Conservation (phyloP, 371 early-diverging fungal genomes). For the Lichtheimia corymbifera region DNA sequence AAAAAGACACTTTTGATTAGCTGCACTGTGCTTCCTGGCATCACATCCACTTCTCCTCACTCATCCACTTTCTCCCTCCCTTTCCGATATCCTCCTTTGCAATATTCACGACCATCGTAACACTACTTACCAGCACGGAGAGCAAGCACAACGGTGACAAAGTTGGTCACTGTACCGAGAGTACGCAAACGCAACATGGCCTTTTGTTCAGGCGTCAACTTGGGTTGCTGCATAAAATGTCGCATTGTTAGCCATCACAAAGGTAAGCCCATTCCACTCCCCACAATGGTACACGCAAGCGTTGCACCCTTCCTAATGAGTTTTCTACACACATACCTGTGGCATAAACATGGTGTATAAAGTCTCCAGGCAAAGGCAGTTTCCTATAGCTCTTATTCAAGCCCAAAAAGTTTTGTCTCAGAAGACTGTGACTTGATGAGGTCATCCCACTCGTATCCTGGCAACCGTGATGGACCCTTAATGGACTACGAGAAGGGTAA, state of each 20-base stretch:
- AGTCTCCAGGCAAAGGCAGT: no score
- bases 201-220: slow-evolving; percentile 53
- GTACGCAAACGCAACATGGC: slow-evolving; percentile 47
- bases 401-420: no score
- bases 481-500: no score
- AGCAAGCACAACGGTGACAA: slow-evolving; percentile 38
- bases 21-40: neutral
- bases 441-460: no score
- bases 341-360: slow-evolving; percentile 29
- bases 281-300: no score
- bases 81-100: slow-evolving; percentile 10
- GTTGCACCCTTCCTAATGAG: no score
- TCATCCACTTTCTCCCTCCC: neutral
- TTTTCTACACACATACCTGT: slow-evolving; percentile 14
- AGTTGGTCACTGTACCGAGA: slow-evolving; percentile 43
- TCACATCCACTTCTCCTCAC: neutral
- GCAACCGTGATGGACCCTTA: no score
- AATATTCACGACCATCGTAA: neutral
- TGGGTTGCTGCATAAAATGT: slow-evolving; percentile 36
- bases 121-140: slow-evolving; percentile 51
- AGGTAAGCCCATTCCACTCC: no score
- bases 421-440: no score
- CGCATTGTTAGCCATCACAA: neutral
- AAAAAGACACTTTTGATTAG: slow-evolving; percentile 1
- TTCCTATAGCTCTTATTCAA: no score